A percentile compares a stretch with the other conserved stretches of the same genome.
phyloP scores from a whole-genome alignment of 441 rosid species.

The Pelargonium exstipulatum region DNA sequence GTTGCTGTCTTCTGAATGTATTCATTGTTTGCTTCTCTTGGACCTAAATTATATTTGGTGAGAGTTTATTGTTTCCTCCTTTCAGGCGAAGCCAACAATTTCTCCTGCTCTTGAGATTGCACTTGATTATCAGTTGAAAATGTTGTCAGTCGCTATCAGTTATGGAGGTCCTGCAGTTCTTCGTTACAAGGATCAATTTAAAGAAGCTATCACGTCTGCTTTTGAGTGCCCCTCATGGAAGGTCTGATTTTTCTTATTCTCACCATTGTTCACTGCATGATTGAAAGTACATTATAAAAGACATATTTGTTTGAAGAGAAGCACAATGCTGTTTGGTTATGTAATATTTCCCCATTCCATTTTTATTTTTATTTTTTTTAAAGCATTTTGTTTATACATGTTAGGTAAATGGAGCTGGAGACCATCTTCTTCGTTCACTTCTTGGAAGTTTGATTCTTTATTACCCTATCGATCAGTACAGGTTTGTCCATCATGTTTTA shows the following conservation, averaged over 20 bases:
- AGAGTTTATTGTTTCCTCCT: constrained; percentile 22
- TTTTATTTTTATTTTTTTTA: constrained; percentile 6
- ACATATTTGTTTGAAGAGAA: neutral
- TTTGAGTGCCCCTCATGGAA: constrained; percentile 98
- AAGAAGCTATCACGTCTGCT: constrained; percentile 74
- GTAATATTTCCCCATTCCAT: neutral
- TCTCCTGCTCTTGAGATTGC: constrained; percentile 97
- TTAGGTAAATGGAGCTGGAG: constrained; percentile 96
- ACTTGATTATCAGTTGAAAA: constrained; percentile 89
- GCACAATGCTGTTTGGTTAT: constrained; percentile 5
- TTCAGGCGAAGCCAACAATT: constrained; percentile 65
- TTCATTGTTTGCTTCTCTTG: constrained; percentile 24
- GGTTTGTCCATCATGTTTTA: constrained; percentile 41
- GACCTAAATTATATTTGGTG: constrained; percentile 21
- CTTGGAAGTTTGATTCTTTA: constrained; percentile 86
- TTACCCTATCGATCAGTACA: constrained; percentile 90
- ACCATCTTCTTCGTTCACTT: constrained; percentile 88
- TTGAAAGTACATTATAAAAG: constrained; percentile 7
- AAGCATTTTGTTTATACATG: constrained; percentile 15
- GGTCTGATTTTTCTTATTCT: constrained; percentile 42
- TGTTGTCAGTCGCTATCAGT: constrained; percentile 82
- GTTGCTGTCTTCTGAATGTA: constrained; percentile 33
- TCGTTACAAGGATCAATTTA: constrained; percentile 59
- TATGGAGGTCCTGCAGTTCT: constrained; percentile 91
- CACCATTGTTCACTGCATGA: constrained; percentile 15